phyloP scores from a whole-genome alignment of 306 rosid species.

The Rosa persica region DNA sequence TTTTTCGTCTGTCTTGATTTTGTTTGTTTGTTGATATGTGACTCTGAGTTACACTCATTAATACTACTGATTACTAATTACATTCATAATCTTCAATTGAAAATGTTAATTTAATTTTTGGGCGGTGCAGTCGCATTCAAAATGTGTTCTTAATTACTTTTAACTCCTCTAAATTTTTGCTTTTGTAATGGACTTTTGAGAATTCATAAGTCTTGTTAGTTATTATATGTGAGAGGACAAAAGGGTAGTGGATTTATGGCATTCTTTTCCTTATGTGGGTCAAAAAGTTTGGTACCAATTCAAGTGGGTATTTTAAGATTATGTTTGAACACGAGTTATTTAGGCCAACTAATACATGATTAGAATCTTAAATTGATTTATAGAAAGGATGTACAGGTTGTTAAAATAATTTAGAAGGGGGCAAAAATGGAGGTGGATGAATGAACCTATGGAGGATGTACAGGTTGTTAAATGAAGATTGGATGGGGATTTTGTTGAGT shows the following conservation, averaged over 20 bases:
- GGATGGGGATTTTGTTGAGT: slow-evolving; percentile 45
- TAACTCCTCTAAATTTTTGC: background rate
- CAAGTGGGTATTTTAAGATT: background rate
- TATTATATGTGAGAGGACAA: slow-evolving; percentile 1
- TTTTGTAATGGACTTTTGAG: background rate
- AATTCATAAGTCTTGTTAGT: background rate
- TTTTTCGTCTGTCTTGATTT: slow-evolving; percentile 24
- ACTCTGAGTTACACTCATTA: slow-evolving; percentile 21
- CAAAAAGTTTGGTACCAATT: background rate
- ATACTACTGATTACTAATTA: slow-evolving; percentile 29
- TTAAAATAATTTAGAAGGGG: background rate
- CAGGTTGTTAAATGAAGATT: slow-evolving; percentile 8
- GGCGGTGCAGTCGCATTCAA: too few species aligned
- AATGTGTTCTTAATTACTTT: background rate
- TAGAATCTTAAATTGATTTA: background rate
- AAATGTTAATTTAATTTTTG: background rate
- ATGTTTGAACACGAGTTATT: background rate
- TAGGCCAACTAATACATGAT: slow-evolving; percentile 4
- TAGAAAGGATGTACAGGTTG: too few species aligned
- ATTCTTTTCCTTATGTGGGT: background rate
- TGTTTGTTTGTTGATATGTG: slow-evolving; percentile 41
- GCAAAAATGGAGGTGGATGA: background rate
- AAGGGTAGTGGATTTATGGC: background rate
- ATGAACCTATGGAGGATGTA: background rate
- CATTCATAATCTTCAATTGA: background rate